Conservation (phyloP, 2,329 filamentous ascomycete species). For the Madurella mycetomatis region DNA sequence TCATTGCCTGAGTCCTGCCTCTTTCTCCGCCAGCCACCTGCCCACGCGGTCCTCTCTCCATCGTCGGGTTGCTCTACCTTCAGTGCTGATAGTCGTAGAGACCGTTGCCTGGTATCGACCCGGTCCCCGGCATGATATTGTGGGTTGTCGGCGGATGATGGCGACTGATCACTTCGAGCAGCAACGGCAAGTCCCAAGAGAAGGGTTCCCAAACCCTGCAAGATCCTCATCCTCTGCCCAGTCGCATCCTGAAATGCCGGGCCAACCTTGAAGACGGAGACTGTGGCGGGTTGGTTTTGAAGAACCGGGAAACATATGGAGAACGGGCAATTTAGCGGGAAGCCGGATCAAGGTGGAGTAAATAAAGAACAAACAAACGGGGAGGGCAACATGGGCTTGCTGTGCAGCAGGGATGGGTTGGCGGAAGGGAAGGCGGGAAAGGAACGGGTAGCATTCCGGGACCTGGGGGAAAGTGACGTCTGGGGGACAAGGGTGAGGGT, state of each 20-base stretch:
- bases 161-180: neutral
- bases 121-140: neutral
- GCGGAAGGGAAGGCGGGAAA: neutral
- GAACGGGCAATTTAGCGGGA: slow-evolving; percentile 12
- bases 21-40: neutral
- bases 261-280: neutral
- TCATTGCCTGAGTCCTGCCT: neutral
- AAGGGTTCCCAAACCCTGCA: slow-evolving; percentile 22
- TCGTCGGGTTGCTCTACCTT: neutral
- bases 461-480: slow-evolving; percentile 8
- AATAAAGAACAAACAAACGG: neutral
- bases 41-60: neutral
- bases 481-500: neutral
- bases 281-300: neutral
- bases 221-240: slow-evolving; percentile 25
- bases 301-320: slow-evolving; percentile 11
- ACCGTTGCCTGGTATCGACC: neutral
- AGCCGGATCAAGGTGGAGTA: slow-evolving; percentile 4
- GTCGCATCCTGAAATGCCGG: slow-evolving; percentile 19
- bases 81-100: neutral
- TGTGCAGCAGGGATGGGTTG: neutral
- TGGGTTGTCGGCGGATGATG: neutral
- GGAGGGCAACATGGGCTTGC: neutral
- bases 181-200: slow-evolving; percentile 17
- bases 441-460: neutral